A percentile compares a stretch with the other conserved stretches of the same genome.
Conservation (phyloP, 257 asterid genomes). For the Forsythia suspensa region DNA sequence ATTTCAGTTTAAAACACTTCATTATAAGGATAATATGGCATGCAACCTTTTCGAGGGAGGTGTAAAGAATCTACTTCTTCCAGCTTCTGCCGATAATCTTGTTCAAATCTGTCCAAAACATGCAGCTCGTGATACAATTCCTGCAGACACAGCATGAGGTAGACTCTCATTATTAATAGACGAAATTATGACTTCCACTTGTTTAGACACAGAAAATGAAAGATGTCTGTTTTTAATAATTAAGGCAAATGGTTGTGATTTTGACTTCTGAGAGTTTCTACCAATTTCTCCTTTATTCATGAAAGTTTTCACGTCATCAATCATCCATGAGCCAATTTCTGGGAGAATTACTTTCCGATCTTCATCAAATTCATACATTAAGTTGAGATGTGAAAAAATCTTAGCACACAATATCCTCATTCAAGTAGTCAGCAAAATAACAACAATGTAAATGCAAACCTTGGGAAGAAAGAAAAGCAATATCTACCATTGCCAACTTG, state of each 20-base stretch:
- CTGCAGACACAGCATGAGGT: conserved; percentile 46
- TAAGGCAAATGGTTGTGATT: neutral
- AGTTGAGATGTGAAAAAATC: conserved; percentile 8
- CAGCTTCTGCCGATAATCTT: conserved; percentile 83
- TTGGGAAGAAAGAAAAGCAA: too few species aligned
- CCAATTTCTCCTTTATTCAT: neutral
- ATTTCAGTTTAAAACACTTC: conserved; percentile 9
- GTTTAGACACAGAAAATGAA: conserved; percentile 12
- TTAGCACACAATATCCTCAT: neutral
- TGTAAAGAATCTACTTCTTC: conserved; percentile 89
- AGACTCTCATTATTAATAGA: conserved; percentile 19
- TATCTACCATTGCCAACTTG: neutral
- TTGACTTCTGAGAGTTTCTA: neutral
- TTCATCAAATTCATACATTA: conserved; percentile 3
- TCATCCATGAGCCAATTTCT: neutral
- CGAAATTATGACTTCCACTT: conserved; percentile 5
- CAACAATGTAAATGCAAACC: neutral
- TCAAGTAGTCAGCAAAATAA: neutral
- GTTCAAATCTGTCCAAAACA: conserved; percentile 88
- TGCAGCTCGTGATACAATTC: conserved; percentile 95
- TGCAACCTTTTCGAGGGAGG: conserved; percentile 85
- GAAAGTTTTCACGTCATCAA: conserved; percentile 1
- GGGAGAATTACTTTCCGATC: neutral
- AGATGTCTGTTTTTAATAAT: conserved; percentile 6
- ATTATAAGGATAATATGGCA: conserved; percentile 17